Evolutionary conservation across 768 basidiomycete genomes (phyloP).

Genomic region (Calocybe cyanea): DNA sequence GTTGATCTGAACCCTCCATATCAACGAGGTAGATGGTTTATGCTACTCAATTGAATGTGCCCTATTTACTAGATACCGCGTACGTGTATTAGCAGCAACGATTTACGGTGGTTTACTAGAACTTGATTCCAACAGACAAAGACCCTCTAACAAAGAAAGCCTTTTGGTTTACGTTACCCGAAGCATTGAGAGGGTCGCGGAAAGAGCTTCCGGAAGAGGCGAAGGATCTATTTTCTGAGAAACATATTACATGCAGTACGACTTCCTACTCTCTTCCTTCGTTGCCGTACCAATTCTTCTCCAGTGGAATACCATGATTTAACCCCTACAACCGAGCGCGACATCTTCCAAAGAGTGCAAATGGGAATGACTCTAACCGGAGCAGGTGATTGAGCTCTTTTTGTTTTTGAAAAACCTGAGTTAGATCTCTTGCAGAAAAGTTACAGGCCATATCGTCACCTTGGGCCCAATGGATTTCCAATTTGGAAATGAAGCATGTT

Average conservation of each 20-base stretch:
- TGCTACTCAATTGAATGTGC: background rate
- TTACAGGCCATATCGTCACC: conserved; percentile 74
- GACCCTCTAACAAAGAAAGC: conserved; percentile 55
- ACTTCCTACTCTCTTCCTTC: conserved; percentile 3
- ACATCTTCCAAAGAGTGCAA: conserved; percentile 82
- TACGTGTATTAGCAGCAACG: conserved; percentile 10
- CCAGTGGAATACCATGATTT: conserved; percentile 68
- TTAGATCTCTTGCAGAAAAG: conserved; percentile 49
- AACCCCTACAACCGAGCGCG: conserved; percentile 57
- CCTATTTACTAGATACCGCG: conserved; percentile 15
- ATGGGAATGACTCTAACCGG: conserved; percentile 71
- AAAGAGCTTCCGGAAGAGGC: conserved; percentile 49
- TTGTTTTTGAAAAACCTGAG: background rate
- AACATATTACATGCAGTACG: conserved; percentile 68
- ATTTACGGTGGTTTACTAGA: background rate
- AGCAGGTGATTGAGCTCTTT: conserved; percentile 45
- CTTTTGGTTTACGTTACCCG: conserved; percentile 59
- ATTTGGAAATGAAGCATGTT: conserved; percentile 56
- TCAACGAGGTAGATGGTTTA: conserved; percentile 53
- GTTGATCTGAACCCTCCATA: conserved; percentile 73
- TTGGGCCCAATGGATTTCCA: conserved; percentile 63
- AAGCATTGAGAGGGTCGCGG: conserved; percentile 37
- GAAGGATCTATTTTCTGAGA: conserved; percentile 49
- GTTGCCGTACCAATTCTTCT: background rate
- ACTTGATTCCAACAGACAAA: conserved; percentile 37